phyloP scores from a whole-genome alignment of 768 basidiomycete species.

The Brasilioporus rufonigricans region DNA sequence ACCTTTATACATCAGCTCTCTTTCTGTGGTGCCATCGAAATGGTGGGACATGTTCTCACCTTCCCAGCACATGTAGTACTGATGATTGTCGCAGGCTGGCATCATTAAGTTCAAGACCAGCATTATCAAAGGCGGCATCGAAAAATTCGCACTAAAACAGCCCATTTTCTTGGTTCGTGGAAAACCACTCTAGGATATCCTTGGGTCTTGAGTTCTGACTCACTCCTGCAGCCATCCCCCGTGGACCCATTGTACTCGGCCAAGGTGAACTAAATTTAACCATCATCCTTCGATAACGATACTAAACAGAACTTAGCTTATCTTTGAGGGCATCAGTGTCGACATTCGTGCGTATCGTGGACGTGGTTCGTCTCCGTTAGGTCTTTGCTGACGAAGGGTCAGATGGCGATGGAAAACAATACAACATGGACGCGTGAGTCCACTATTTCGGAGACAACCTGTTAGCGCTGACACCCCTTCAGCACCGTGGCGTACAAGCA shows the following conservation, averaged over 20 bases:
- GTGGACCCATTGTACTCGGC: conserved; percentile 72
- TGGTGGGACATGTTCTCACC: conserved; percentile 38
- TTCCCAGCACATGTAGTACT: neutral
- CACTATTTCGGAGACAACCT: neutral
- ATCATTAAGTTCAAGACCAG: conserved; percentile 69
- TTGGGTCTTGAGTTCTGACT: neutral
- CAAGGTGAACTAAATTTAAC: conserved; percentile 39
- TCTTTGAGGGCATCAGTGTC: conserved; percentile 76
- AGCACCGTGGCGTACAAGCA: conserved; percentile 79
- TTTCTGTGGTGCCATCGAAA: conserved; percentile 78
- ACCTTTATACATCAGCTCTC: conserved; percentile 43
- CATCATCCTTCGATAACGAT: neutral
- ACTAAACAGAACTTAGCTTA: conserved; percentile 39
- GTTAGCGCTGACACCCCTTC: neutral
- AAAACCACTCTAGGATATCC: no score
- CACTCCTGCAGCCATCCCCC: conserved; percentile 55
- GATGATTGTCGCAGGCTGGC: conserved; percentile 46
- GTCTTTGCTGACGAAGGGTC: neutral
- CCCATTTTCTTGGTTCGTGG: conserved; percentile 66
- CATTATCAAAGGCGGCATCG: conserved; percentile 71
- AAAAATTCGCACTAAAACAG: conserved; percentile 70
- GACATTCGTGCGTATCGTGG: conserved; percentile 51
- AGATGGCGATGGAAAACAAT: conserved; percentile 75
- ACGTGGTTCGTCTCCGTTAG: neutral
- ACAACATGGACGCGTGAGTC: conserved; percentile 72